phyloP scores from a whole-genome alignment of 2,329 filamentous ascomycete genomes.

The Stylonectria norvegica region DNA sequence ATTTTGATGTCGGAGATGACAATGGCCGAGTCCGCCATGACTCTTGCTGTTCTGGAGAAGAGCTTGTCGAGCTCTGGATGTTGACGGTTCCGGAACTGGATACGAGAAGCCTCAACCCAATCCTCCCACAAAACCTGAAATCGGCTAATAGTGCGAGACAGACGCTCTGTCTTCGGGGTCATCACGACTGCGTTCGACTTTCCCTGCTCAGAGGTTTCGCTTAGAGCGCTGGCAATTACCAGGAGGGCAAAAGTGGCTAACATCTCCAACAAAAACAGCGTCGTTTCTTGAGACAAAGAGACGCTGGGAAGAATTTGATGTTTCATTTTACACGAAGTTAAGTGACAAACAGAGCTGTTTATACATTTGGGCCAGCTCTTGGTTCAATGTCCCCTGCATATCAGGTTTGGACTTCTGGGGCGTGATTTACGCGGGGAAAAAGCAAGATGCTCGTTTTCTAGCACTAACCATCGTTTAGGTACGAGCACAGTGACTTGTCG shows the following conservation, averaged over 20 bases:
- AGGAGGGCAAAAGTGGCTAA: slow-evolving; percentile 13
- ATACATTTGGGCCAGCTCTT: too few relatives aligned
- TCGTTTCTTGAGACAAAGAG: too few relatives aligned
- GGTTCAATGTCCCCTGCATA: too few relatives aligned
- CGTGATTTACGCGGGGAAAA: too few relatives aligned
- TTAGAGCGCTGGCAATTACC: slow-evolving; percentile 11
- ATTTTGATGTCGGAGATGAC: slow-evolving; percentile 17
- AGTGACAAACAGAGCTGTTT: too few relatives aligned
- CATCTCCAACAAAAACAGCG: slow-evolving; percentile 9
- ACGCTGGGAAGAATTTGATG: too few relatives aligned
- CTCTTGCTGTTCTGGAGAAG: slow-evolving; percentile 8
- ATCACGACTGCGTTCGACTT: slow-evolving; percentile 5
- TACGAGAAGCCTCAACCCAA: slow-evolving; percentile 6
- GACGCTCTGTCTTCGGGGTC: slow-evolving; percentile 6
- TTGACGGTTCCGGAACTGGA: slow-evolving; percentile 4
- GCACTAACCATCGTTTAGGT: too few relatives aligned
- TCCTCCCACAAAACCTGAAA: slow-evolving; percentile 11
- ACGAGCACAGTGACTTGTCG: too few relatives aligned
- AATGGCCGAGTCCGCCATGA: slow-evolving; percentile 11
- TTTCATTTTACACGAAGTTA: too few relatives aligned
- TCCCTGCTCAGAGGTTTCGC: slow-evolving; percentile 15
- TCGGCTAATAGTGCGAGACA: slow-evolving; percentile 9
- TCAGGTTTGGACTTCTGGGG: too few relatives aligned
- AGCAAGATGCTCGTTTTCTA: too few relatives aligned
- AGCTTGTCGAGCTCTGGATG: slow-evolving; percentile 11